Conservation (phyloP, 257 asterid species). For the Fraxinus excelsior region DNA sequence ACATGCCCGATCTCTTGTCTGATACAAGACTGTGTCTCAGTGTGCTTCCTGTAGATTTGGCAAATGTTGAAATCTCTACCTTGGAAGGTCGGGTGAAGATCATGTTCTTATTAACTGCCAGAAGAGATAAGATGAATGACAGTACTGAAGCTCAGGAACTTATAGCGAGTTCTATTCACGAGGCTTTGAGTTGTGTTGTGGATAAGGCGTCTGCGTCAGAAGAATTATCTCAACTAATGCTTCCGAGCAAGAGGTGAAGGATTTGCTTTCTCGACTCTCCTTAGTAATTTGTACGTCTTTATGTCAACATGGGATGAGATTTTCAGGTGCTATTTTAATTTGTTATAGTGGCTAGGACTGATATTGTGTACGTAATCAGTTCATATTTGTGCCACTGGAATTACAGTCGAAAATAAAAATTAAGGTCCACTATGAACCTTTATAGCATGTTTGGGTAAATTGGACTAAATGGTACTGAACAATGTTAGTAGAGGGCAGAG, state of each 20-base stretch:
- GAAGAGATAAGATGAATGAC: constrained; percentile 9
- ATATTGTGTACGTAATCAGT: neutral
- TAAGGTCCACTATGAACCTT: neutral
- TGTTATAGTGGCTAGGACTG: neutral
- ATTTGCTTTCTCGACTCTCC: constrained; percentile 36
- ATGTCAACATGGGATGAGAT: neutral
- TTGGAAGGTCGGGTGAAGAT: constrained; percentile 64
- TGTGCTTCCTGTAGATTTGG: constrained; percentile 40
- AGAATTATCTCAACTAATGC: constrained; percentile 44
- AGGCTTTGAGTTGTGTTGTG: constrained; percentile 49
- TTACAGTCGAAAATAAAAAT: neutral
- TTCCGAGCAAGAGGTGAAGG: constrained; percentile 60
- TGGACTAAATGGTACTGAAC: neutral
- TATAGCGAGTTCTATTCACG: constrained; percentile 37
- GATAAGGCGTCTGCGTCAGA: constrained; percentile 61
- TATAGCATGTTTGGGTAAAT: neutral
- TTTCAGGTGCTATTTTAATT: neutral
- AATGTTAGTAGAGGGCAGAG: no score
- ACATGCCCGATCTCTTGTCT: constrained; percentile 56
- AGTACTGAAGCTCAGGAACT: constrained; percentile 21
- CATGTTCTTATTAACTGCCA: constrained; percentile 43
- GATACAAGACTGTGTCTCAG: constrained; percentile 45
- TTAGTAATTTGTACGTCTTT: neutral
- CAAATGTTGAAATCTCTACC: constrained; percentile 70
- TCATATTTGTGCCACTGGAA: neutral